Percentiles rank a stretch among this genome's conserved stretches.
phyloP scores from a whole-genome alignment of 2,329 filamentous ascomycete genomes.

The Aspergillus tanneri region DNA sequence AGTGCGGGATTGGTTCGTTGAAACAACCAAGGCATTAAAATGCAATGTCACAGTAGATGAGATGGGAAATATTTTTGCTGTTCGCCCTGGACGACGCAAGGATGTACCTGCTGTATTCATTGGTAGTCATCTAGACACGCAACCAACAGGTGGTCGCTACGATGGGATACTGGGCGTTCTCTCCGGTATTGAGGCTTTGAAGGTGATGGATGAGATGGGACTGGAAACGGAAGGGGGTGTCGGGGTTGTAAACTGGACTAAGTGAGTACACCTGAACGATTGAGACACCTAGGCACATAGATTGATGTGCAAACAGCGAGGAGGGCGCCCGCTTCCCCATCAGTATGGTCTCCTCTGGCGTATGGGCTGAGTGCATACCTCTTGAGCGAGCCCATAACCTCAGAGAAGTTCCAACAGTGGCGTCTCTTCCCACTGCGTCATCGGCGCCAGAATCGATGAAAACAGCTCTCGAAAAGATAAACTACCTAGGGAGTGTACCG shows the following conservation, averaged over 20 bases:
- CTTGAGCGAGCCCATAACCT: slow-evolving; percentile 62
- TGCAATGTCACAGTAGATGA: slow-evolving; percentile 68
- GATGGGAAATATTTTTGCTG: slow-evolving; percentile 80
- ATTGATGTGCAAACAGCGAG: slow-evolving; percentile 54
- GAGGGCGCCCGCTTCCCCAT: slow-evolving; percentile 78
- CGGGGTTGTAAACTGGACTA: slow-evolving; percentile 64
- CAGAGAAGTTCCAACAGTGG: slow-evolving; percentile 57
- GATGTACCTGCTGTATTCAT: slow-evolving; percentile 65
- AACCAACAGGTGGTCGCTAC: slow-evolving; percentile 51
- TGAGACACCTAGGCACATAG: not conserved
- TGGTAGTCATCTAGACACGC: slow-evolving; percentile 68
- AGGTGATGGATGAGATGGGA: slow-evolving; percentile 64
- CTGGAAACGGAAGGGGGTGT: slow-evolving; percentile 69
- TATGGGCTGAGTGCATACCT: slow-evolving; percentile 70
- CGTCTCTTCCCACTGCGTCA: slow-evolving; percentile 45
- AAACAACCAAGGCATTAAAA: slow-evolving; percentile 61
- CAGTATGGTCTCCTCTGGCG: slow-evolving; percentile 71
- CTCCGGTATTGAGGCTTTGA: slow-evolving; percentile 71
- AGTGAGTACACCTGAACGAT: slow-evolving; percentile 21
- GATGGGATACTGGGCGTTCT: slow-evolving; percentile 71
- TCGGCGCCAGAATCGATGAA: slow-evolving; percentile 62
- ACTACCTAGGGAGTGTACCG: slow-evolving; percentile 62
- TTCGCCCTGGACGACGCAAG: slow-evolving; percentile 60
- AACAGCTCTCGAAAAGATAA: slow-evolving; percentile 68
- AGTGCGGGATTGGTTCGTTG: slow-evolving; percentile 72